Percentiles rank a stretch among this genome's conserved stretches.
Evolutionary conservation across 129 eudicot genomes (phyloP).

Genomic region (Chrysanthemum makinoi): DNA sequence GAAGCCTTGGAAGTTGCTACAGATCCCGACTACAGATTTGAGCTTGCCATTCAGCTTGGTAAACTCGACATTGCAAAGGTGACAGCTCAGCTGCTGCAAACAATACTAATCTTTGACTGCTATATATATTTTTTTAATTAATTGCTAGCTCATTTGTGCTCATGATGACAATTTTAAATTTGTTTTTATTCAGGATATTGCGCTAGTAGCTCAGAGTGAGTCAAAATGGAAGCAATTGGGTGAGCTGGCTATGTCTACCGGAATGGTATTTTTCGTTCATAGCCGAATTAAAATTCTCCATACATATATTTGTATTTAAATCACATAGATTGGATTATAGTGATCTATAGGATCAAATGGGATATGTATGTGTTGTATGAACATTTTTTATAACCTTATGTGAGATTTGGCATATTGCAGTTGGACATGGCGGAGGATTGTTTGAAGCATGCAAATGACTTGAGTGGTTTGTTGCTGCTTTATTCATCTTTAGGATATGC

Average conservation of each 20-base stretch:
- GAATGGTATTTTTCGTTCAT: constrained; percentile 50
- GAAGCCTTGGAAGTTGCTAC: constrained; percentile 97
- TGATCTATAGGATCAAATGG: neutral
- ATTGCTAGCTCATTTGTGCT: neutral
- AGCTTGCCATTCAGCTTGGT: constrained; percentile 92
- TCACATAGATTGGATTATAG: neutral
- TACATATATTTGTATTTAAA: neutral
- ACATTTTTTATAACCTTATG: neutral
- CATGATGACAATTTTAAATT: constrained; percentile 25
- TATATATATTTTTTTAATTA: no score
- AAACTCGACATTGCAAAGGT: constrained; percentile 88
- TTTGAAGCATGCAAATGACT: constrained; percentile 84
- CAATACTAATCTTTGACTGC: constrained; percentile 10
- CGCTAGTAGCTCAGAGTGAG: constrained; percentile 78
- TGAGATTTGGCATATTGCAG: constrained; percentile 40
- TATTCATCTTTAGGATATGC: constrained; percentile 95
- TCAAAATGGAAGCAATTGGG: constrained; percentile 99
- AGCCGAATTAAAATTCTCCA: neutral
- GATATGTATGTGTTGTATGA: constrained; percentile 1
- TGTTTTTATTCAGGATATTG: constrained; percentile 64
- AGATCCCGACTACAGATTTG: constrained; percentile 94
- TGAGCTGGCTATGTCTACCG: constrained; percentile 94
- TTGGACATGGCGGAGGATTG: constrained; percentile 95
- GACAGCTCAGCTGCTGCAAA: constrained; percentile 7
- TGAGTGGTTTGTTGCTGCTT: constrained; percentile 91